Base-by-base conservation (phyloP, 305 asterid species). In the Rubia tinctorum region DNA sequence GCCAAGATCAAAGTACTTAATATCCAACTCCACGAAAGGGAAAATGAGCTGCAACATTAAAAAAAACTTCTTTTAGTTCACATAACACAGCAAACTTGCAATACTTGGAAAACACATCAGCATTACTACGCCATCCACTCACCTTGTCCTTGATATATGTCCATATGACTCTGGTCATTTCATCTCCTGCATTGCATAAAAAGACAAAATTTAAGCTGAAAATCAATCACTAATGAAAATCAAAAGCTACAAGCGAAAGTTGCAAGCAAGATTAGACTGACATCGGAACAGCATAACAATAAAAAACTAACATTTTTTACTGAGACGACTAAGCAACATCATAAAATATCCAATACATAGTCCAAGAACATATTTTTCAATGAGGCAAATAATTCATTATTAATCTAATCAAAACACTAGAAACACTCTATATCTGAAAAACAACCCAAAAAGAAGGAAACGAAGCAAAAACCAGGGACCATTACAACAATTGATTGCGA, bases 151-250 rank as follows among this genome's bases (percentile, higher is more conserved):
- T 93, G 82, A 93, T 93, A 75, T 82, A 83, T 80, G 86, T 73
- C 98, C 98, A 93, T 69, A 93, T 89, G 75, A 93, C 97, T 77
- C 97, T 88, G 69, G 98, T 93, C 98, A 93, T 93, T 84, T 93
- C 98, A 83, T 93, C 98, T 68, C 98, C 98, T 93, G 86, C 78
- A 82, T 23, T 60, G 68, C 15, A 30, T 12, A 62, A 64, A 53
- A 53, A 27, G 37, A 51, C 12, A 9, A 59, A 66, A 72, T 47
- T 34, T 60, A 51, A 59, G 45, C 3, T 0, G 51, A 25, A 63
- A 73, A 61, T 63, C 30, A 4, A 34, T 62, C 64, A 55, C 4
- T 47, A 15, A 43, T 9, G 42, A 59, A 17, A 23, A 71, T 45
- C 23, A 23, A 45, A 70, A 22, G 6, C 49, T 0, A 30, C 23